Conservation (phyloP, 2,329 filamentous ascomycete genomes). For the Sarocladium brachiariae region DNA sequence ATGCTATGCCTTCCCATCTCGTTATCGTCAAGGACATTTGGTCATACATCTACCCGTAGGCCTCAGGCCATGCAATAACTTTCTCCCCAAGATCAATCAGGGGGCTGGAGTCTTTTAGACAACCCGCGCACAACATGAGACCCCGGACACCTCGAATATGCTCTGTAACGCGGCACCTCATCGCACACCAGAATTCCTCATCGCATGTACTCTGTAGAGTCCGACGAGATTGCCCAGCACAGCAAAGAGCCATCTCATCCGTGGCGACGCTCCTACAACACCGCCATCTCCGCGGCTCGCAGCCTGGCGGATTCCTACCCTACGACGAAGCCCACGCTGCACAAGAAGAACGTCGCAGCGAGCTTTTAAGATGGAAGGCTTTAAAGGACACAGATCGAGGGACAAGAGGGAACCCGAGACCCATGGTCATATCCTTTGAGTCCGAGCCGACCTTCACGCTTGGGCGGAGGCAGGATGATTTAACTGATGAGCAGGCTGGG, state of each 20-base stretch:
- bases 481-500: slow-evolving; percentile 39
- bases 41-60: too few relatives aligned
- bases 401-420: slow-evolving; percentile 34
- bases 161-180: too few relatives aligned
- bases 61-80: not conserved
- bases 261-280: not conserved
- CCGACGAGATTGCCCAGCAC: not conserved
- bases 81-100: too few relatives aligned
- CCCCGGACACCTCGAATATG: not conserved
- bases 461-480: slow-evolving; percentile 65
- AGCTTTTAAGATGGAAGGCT: slow-evolving; percentile 18
- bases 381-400: slow-evolving; percentile 14
- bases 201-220: not conserved
- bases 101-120: not conserved
- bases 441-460: slow-evolving; percentile 82
- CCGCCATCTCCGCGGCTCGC: not conserved
- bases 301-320: slow-evolving; percentile 17
- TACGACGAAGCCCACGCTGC: slow-evolving; percentile 25
- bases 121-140: not conserved
- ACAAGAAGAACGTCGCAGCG: slow-evolving; percentile 16
- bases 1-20: too few relatives aligned
- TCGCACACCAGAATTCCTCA: not conserved
- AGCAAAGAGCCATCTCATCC: slow-evolving; percentile 3
- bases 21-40: too few relatives aligned
- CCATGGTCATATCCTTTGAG: slow-evolving; percentile 75